These are phyloP conservation scores for Pistacia vera DNA, from an alignment of 345 rosid species.

Conservation along the genomic window DNA sequence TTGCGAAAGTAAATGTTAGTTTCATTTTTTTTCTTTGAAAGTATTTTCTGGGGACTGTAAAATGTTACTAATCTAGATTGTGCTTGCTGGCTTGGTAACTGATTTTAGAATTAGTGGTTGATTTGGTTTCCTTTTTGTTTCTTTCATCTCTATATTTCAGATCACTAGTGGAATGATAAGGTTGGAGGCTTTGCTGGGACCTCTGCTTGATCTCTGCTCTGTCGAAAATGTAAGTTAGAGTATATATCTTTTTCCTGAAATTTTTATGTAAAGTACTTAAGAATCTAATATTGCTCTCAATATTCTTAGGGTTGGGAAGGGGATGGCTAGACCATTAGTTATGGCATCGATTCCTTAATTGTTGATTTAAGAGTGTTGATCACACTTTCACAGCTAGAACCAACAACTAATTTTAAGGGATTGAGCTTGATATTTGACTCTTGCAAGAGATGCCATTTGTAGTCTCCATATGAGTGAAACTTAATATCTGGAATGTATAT, in stretches of 20 bases:
- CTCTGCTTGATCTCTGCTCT: slow-evolving; percentile 68
- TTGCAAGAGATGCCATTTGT: neutral
- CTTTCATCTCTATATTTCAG: slow-evolving; percentile 41
- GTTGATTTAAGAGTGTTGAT: neutral
- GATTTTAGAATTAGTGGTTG: slow-evolving; percentile 5
- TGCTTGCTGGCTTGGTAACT: neutral
- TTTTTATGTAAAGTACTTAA: neutral
- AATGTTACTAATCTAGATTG: neutral
- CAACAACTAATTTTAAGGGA: neutral
- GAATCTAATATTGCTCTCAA: neutral
- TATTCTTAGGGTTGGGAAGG: neutral
- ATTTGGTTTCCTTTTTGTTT: slow-evolving; percentile 11
- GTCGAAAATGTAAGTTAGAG: slow-evolving; percentile 58
- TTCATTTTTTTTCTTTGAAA: too few species aligned
- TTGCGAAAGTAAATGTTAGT: neutral
- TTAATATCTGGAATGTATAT: too few species aligned
- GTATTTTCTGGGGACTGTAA: neutral
- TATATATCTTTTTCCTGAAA: slow-evolving; percentile 2
- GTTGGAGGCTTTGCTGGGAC: slow-evolving; percentile 62
- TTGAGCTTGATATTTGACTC: neutral
- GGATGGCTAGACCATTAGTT: neutral
- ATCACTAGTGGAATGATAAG: slow-evolving; percentile 58
- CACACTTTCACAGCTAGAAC: neutral
- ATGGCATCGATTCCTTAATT: neutral
- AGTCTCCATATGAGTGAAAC: neutral